These are phyloP conservation scores for Taphrina confusa DNA, from an alignment of 1,139 yeast species.

Conservation along the genomic window DNA sequence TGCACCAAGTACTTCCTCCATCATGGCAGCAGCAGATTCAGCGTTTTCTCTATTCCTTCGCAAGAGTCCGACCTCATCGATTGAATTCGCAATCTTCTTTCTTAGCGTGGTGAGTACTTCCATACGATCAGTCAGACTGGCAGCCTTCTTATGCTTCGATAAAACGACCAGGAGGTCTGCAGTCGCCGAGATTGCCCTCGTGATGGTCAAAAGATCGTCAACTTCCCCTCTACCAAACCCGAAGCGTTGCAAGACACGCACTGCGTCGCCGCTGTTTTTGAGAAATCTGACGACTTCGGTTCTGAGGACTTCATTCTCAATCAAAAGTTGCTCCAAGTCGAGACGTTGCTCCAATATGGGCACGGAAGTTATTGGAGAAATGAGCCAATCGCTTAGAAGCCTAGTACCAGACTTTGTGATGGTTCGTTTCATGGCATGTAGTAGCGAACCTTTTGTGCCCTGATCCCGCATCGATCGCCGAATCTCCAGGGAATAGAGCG, in stretches of 20 bases:
- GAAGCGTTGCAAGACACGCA: constrained; percentile 58
- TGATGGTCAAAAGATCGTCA: constrained; percentile 52
- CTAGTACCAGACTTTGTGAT: constrained; percentile 81
- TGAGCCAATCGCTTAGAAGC: constrained; percentile 73
- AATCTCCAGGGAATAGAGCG: constrained; percentile 79
- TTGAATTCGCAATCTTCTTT: constrained; percentile 43
- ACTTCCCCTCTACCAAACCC: constrained; percentile 53
- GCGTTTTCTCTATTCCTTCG: constrained; percentile 39
- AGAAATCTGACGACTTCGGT: constrained; percentile 47
- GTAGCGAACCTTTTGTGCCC: constrained; percentile 65
- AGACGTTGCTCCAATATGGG: constrained; percentile 63
- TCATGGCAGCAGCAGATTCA: constrained; percentile 38
- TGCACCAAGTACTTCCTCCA: constrained; percentile 27
- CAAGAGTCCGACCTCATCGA: constrained; percentile 45
- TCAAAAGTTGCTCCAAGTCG: constrained; percentile 58
- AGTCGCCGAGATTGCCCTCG: constrained; percentile 49
- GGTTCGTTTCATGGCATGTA: constrained; percentile 68
- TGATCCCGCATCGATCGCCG: constrained; percentile 60
- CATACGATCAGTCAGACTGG: constrained; percentile 36
- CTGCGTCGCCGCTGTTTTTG: constrained; percentile 54
- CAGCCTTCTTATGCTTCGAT: constrained; percentile 13
- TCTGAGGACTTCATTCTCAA: constrained; percentile 50
- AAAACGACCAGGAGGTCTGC: constrained; percentile 41
- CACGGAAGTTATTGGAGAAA: constrained; percentile 67
- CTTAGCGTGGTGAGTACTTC: constrained; percentile 41